These are phyloP conservation scores for Pyrus betulifolia DNA, from an alignment of 306 rosid genomes.

Conservation along the genomic window DNA sequence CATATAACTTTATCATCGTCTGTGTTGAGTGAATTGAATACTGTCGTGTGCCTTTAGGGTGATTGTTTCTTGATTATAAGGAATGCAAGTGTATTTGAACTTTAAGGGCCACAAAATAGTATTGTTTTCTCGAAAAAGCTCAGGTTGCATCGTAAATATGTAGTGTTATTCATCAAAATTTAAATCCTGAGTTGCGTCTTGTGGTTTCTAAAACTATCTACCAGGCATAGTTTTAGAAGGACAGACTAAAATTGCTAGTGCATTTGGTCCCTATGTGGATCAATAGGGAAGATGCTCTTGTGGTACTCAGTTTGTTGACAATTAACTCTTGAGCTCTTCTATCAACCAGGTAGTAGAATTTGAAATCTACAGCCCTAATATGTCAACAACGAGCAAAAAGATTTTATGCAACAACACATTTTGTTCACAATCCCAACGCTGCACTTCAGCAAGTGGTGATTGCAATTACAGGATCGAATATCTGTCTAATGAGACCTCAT, in stretches of 20 bases:
- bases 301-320: conserved; percentile 19
- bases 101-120: neutral
- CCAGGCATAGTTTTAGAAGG: neutral
- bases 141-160: neutral
- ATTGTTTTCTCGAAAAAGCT: neutral
- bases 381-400: conserved; percentile 54
- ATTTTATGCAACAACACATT: conserved; percentile 59
- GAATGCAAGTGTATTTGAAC: neutral
- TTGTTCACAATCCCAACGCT: conserved; percentile 33
- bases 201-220: neutral
- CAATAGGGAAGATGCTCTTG: conserved; percentile 2
- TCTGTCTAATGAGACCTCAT: conserved; percentile 55
- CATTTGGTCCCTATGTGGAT: neutral
- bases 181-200: neutral
- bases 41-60: neutral
- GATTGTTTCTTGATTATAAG: neutral
- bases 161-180: neutral
- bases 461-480: conserved; percentile 56
- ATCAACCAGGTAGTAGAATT: conserved; percentile 33
- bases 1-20: neutral
- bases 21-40: neutral
- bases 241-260: neutral
- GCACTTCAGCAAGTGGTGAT: conserved; percentile 38
- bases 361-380: conserved; percentile 52
- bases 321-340: conserved; percentile 6